Evolutionary conservation across 306 rosid species (phyloP), one percentile per base, ranked within the genome.

Genomic region (Delonix regia): DNA sequence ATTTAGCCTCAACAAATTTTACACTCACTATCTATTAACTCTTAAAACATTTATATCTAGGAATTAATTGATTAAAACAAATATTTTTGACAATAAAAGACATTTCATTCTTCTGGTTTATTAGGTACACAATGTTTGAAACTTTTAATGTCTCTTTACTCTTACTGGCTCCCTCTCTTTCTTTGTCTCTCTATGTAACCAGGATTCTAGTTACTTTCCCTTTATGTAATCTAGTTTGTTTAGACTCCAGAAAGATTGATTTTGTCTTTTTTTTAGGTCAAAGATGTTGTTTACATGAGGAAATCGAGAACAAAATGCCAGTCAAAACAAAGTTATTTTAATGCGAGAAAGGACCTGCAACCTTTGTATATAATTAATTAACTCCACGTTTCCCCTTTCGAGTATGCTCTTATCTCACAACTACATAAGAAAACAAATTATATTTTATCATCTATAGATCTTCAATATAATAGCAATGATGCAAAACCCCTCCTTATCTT

Each of bases 211-310:
- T n/a, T n/a, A n/a, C n/a, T 53, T 81, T 78, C 57, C 61, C 57
- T 66, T 75, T 75, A 30, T 82, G 73, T 51, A 30, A 78, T 34
- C 69, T 68, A 16, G 69, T 47, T 19, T 49, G 72, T 47, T 78
- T 70, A 30, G 71, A 38, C 75, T 47, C 44, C 55, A 60, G 83
- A 72, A 80, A 84, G 71, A 63, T 56, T 73, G 81, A 9, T 41
- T 84, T 82, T 87, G 88, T 87, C 88, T 77, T 78, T 33, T 71
- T 79, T 41, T n/a, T n/a, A 28, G 72, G 27, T 64, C 51, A 76
- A 82, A 79, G 75, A 71, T 66, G 81, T 72, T 28, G 71, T 60
- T 78, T 78, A 71, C 66, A 48, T 45, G 71, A 64, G 73, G 47
- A 45, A 68, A 21, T 68, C 19, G 71, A 61, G 68, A 51, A 62